Conservation (phyloP, 768 basidiomycete species). For the Pleurotus sapidus region DNA sequence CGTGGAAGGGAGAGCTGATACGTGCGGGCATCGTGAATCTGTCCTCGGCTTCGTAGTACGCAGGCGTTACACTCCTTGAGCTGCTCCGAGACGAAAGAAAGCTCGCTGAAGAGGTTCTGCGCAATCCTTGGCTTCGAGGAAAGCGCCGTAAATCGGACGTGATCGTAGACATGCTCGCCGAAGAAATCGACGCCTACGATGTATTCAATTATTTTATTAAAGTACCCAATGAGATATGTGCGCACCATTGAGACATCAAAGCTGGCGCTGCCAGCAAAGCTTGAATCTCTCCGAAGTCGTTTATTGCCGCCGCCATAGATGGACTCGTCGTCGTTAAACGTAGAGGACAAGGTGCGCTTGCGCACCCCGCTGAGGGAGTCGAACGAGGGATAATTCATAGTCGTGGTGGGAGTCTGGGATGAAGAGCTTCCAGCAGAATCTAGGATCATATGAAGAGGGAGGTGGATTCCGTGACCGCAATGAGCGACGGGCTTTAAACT, state of each 20-base stretch:
- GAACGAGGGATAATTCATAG: background rate
- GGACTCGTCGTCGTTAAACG: background rate
- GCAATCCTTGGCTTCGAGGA: background rate
- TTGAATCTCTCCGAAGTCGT: conserved; percentile 4
- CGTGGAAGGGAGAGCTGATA: background rate
- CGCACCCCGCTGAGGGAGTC: background rate
- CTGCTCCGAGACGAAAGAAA: background rate
- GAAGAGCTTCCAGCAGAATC: background rate
- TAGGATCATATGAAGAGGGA: background rate
- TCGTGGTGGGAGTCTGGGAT: background rate
- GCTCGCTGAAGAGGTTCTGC: background rate
- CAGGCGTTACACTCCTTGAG: background rate
- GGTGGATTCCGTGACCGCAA: background rate
- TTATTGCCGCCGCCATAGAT: background rate
- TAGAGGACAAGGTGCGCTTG: conserved; percentile 5
- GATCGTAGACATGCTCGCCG: too few species aligned
- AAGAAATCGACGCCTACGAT: too few species aligned
- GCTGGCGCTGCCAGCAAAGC: background rate
- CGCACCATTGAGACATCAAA: background rate
- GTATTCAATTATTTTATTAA: too few species aligned
- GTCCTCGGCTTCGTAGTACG: background rate
- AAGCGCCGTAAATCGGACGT: background rate
- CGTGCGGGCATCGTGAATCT: background rate
- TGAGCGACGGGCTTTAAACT: background rate
- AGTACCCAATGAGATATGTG: too few species aligned